phyloP scores from a whole-genome alignment of 2,329 filamentous ascomycete species.

The Bipolaris oryzae region DNA sequence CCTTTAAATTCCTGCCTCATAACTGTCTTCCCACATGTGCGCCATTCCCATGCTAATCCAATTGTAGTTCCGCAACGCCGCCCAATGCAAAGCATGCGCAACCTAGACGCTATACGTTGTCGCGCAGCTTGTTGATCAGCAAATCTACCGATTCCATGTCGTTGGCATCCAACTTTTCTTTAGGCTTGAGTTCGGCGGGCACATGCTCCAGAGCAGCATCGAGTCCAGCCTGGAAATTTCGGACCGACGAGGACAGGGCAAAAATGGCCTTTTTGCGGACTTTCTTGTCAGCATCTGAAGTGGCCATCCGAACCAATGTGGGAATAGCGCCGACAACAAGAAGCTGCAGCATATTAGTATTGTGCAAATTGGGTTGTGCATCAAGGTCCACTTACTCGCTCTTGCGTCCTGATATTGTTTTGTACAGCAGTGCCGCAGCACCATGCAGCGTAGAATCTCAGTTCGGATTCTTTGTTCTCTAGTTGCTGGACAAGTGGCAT shows the following conservation, averaged over 20 bases:
- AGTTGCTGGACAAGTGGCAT: constrained; percentile 75
- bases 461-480: constrained; percentile 69
- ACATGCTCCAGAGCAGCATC: constrained; percentile 70
- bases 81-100: constrained; percentile 22
- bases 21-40: constrained; percentile 6
- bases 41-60: constrained; percentile 28
- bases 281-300: constrained; percentile 63
- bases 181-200: constrained; percentile 64
- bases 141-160: constrained; percentile 88
- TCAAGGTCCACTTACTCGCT: constrained; percentile 59
- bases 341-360: constrained; percentile 49
- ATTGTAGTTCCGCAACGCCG: constrained; percentile 30
- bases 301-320: constrained; percentile 68
- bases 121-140: constrained; percentile 68
- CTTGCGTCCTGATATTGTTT: constrained; percentile 88
- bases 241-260: constrained; percentile 81
- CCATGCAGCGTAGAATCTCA: constrained; percentile 89
- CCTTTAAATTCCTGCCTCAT: neutral
- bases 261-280: constrained; percentile 88
- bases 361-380: neutral
- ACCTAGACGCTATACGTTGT: constrained; percentile 24
- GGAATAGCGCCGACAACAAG: constrained; percentile 70
- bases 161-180: constrained; percentile 72
- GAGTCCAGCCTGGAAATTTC: constrained; percentile 84
- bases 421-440: constrained; percentile 93